Evolutionary conservation across 495 filamentous ascomycete genomes (phyloP), one percentile per base, ranked within the genome.

Genomic region (Aspergillus campestris): DNA sequence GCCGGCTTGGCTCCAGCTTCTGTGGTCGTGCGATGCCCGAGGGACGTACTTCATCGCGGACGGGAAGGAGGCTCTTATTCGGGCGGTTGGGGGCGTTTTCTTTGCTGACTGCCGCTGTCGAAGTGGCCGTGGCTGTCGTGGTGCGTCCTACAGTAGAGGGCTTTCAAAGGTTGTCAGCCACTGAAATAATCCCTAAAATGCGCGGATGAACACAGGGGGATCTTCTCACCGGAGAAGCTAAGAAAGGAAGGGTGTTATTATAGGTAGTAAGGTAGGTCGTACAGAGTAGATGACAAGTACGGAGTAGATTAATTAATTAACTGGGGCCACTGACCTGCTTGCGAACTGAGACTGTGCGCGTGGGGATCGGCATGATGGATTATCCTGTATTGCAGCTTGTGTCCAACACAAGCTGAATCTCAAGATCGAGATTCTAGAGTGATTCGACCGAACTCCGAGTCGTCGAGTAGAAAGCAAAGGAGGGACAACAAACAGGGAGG

Each of bases 311-410:
- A 24, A 28, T 35, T 31, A 18, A 37, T 37, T 14, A 18, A 45
- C 33, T 10, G 9, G 33, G 31, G 24, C 13, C 13, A 60, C 58
- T 55, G 24, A 70, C 67, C 40, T 65, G 59, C 45, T 66, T 60
- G 47, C 65, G 65, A 44, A 62, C 52, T 28, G 62, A 65, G 28
- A 51, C 39, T 14, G 65, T 64, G 15, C 68, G 66, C 32, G 65
- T 72, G 15, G 68, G 68, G 42, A 69, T 67, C 31, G 65, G 68
- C 68, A 72, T 71, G 43, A 8, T 58, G 34, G 40, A 28, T 10
- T 34, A 33, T 11, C 30, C 14, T 40, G 10, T 18, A 12, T 38
- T 47, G 5, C 43, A 24, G 18, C 18, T 24, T 24, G 18, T 24
- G 10, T 12, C 10, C 2, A 42, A 15, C 14, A 31, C 15, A 31